A percentile compares a stretch with the other conserved stretches of the same genome.
Conservation (phyloP, 2,329 filamentous ascomycete genomes). For the Diplodia mutila region DNA sequence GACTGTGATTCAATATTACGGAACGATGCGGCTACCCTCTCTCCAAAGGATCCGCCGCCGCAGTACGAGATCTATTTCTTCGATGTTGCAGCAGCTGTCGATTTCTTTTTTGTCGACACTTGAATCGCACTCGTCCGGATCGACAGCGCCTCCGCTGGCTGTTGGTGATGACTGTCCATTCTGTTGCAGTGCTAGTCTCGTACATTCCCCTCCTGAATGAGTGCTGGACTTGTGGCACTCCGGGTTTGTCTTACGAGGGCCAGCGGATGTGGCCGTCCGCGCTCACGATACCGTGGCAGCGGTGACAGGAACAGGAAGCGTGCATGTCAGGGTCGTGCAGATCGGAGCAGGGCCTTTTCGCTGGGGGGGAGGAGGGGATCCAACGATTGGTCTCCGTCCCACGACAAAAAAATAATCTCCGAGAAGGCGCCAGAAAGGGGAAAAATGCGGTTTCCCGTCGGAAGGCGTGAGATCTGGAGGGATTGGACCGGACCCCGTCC, state of each 20-base stretch:
- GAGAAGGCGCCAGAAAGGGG: not conserved
- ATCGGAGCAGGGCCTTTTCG: conserved; percentile 1
- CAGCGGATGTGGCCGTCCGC: not conserved
- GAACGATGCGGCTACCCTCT: not conserved
- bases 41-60: not conserved
- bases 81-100: no score
- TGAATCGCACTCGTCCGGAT: not conserved
- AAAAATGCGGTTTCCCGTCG: not conserved
- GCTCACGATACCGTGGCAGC: conserved; percentile 4
- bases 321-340: conserved; percentile 9
- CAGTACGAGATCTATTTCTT: no score
- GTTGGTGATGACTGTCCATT: not conserved
- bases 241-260: not conserved
- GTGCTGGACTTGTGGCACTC: not conserved
- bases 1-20: not conserved
- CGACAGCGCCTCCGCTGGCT: not conserved
- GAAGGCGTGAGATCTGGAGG: not conserved
- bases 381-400: not conserved
- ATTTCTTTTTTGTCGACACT: not conserved
- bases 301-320: conserved; percentile 19
- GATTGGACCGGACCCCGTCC: not conserved
- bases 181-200: not conserved
- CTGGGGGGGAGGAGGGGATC: not conserved
- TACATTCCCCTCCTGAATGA: not conserved
- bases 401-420: not conserved